These are phyloP conservation scores for Claviceps pusilla DNA, from an alignment of 2,329 filamentous ascomycete species.

Conservation along the genomic window DNA sequence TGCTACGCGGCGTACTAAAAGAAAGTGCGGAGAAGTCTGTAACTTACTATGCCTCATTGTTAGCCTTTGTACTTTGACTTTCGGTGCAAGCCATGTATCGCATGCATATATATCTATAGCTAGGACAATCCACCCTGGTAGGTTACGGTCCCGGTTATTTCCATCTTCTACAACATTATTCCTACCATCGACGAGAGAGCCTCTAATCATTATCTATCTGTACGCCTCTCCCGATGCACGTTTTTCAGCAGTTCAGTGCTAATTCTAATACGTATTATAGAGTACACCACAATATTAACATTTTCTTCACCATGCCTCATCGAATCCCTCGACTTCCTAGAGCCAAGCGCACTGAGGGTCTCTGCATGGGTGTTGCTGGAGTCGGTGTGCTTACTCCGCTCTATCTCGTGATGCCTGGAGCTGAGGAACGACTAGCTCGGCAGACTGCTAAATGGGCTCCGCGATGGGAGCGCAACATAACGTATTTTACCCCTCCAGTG, in stretches of 20 bases:
- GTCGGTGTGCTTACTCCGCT: slow-evolving; percentile 39
- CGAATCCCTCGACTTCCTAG: slow-evolving; percentile 32
- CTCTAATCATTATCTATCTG: background rate
- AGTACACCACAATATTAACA: background rate
- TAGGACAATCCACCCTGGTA: too few relatives aligned
- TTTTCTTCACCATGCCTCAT: slow-evolving; percentile 27
- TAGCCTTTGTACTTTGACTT: too few relatives aligned
- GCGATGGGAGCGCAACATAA: slow-evolving; percentile 44
- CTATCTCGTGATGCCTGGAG: slow-evolving; percentile 41
- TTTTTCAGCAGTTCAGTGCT: background rate
- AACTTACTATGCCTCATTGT: too few relatives aligned
- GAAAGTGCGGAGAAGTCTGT: too few relatives aligned
- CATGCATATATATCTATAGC: too few relatives aligned
- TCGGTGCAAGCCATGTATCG: too few relatives aligned
- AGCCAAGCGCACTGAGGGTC: slow-evolving; percentile 32
- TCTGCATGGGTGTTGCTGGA: slow-evolving; percentile 39
- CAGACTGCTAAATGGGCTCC: slow-evolving; percentile 45
- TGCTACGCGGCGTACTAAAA: too few relatives aligned
- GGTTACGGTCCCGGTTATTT: too few relatives aligned
- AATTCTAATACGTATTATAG: background rate
- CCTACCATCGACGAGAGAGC: background rate
- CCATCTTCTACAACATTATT: too few relatives aligned
- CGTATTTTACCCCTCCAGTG: slow-evolving; percentile 33
- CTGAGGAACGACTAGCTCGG: slow-evolving; percentile 36
- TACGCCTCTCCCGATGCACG: background rate